Base-by-base conservation (phyloP, 108 stramenopile species). In the Phaeodactylum tricornutum region DNA sequence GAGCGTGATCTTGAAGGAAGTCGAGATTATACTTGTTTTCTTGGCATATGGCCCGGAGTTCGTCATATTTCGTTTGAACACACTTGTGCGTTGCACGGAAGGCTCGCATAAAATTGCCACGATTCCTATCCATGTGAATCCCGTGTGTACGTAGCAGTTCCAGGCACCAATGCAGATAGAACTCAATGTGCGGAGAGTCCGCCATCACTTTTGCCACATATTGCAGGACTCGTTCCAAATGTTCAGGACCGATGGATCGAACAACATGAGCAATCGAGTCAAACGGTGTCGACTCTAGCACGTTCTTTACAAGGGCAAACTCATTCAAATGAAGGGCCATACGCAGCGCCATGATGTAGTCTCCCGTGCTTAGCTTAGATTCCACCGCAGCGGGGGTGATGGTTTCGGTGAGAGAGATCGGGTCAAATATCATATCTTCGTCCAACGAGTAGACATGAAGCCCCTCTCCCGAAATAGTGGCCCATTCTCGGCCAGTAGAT, bases 381-480 rank as follows among this genome's bases (percentile, higher is more conserved):
- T 76, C 67, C n/a, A 93, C 83, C 11, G 83, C 79, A 39, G 61
- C 62, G 0, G 92, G 92, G 15, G 92, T 93, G 1, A 89, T 70
- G 6, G 61, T 80, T 62, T 93, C 87, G 2, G 84, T 84, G 31
- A 93, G 64, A 6, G 84, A 81, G 29, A 93, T 77, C 2, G 92
- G 92, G 67, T 93, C 92, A 58, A 93, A 93, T 20, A 86, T 77
- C 82, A 88, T 81, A 54, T 93, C 92, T 36, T 89, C 92, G 46
- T 93, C 92, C 25, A 93, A 64, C 11, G 85, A 87, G 55, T 93
- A 93, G 7, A 93, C 85, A 43, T 88, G 85, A 3, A 93, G 50
- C 4, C 92, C 92, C 77, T 93, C 92, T 25, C 71, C 76, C 6
- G 92, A 88, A 16, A 93, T 85, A 21, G 83, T 64, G 4, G 85